Evolutionary conservation across 768 basidiomycete genomes (phyloP).

Genomic region (Russula brevipes): DNA sequence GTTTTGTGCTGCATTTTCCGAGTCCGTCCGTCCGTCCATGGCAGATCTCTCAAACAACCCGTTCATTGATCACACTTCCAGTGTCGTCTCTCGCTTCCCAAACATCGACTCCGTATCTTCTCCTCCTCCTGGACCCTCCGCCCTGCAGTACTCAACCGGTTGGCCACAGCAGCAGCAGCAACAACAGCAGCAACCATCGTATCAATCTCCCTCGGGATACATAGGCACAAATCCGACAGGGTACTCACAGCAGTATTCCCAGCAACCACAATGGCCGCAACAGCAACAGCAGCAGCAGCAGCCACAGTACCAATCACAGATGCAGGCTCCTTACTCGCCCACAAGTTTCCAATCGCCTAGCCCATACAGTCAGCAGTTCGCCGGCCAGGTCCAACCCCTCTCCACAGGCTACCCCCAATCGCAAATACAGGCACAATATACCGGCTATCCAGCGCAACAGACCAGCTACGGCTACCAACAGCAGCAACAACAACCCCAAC

Average conservation of each 20-base stretch:
- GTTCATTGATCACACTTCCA: slow-evolving; percentile 50
- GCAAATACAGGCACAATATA: slow-evolving; percentile 30
- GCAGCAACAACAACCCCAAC: slow-evolving; percentile 23
- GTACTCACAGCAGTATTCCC: slow-evolving; percentile 24
- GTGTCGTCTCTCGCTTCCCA: slow-evolving; percentile 49
- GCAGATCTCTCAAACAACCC: slow-evolving; percentile 56
- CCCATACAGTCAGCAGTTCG: slow-evolving; percentile 17
- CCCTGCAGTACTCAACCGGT: slow-evolving; percentile 32
- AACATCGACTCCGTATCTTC: slow-evolving; percentile 42
- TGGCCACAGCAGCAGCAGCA: slow-evolving; percentile 40
- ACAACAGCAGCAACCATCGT: slow-evolving; percentile 17
- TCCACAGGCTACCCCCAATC: slow-evolving; percentile 25
- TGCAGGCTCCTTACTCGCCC: slow-evolving; percentile 10
- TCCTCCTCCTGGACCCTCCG: slow-evolving; percentile 21
- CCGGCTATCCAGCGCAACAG: slow-evolving; percentile 27
- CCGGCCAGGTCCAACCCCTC: slow-evolving; percentile 23
- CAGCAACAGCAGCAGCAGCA: slow-evolving; percentile 16
- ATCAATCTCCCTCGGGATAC: slow-evolving; percentile 8
- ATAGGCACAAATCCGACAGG: slow-evolving; percentile 23
- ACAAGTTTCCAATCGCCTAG: slow-evolving; percentile 17
- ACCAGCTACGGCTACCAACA: slow-evolving; percentile 13
- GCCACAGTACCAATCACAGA: slow-evolving; percentile 24
- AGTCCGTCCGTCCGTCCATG: slow-evolving; percentile 5
- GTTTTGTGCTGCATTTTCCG: no score
- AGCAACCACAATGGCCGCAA: slow-evolving; percentile 10